These are phyloP conservation scores for Termitomyces sp. DNA, from an alignment of 768 basidiomycete genomes.

Conservation along the genomic window DNA sequence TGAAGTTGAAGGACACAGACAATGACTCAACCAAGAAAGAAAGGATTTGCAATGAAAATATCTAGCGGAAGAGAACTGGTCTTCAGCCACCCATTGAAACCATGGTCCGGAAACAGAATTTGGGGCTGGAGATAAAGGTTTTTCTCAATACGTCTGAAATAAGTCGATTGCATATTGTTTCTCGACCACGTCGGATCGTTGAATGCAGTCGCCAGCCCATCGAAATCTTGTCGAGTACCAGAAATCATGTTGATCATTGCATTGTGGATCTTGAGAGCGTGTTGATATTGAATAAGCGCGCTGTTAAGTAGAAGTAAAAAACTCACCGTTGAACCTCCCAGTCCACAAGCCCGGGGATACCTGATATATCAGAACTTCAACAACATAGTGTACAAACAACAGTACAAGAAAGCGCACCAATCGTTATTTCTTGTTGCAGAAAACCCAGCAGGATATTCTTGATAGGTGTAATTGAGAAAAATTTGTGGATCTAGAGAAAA, in stretches of 20 bases:
- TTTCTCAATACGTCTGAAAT: conserved; percentile 20
- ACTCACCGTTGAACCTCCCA: conserved; percentile 25
- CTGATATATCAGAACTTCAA: conserved; percentile 3
- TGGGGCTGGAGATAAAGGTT: conserved; percentile 13
- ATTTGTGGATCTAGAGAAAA: conserved; percentile 17
- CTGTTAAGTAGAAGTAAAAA: background rate
- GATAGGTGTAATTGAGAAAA: conserved; percentile 21
- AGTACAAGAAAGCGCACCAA: conserved; percentile 14
- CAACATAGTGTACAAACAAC: background rate
- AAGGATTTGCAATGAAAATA: background rate
- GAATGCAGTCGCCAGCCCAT: conserved; percentile 18
- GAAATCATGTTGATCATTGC: conserved; percentile 24
- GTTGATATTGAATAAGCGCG: background rate
- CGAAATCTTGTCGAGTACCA: conserved; percentile 19
- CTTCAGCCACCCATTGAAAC: conserved; percentile 24
- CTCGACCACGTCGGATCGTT: conserved; percentile 21
- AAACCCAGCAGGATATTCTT: conserved; percentile 23
- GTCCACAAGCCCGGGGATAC: conserved; percentile 23
- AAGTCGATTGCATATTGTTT: conserved; percentile 21
- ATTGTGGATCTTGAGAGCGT: conserved; percentile 18
- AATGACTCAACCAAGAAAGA: conserved; percentile 19
- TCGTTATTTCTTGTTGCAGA: conserved; percentile 16
- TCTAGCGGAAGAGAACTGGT: conserved; percentile 12
- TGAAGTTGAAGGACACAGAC: conserved; percentile 12
- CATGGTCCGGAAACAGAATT: conserved; percentile 17